These are phyloP conservation scores for Phytophthora hibernalis DNA, from an alignment of 352 stramenopile species.

Conservation along the genomic window DNA sequence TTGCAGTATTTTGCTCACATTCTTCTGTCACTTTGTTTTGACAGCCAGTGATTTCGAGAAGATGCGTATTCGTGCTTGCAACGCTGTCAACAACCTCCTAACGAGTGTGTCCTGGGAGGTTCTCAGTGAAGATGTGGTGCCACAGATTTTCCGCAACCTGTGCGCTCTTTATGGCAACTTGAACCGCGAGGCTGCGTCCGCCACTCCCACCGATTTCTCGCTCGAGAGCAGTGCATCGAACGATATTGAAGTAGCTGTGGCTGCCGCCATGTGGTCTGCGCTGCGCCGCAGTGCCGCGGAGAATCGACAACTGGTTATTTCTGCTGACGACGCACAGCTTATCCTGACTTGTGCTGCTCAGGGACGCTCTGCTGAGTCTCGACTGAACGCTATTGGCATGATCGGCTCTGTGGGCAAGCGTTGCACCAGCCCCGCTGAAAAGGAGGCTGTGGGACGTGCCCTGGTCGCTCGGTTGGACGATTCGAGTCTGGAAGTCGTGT, in stretches of 20 bases:
- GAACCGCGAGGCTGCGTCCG: slow-evolving; percentile 41
- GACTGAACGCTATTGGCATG: slow-evolving; percentile 80
- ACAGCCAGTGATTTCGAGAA: slow-evolving; percentile 74
- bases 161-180: slow-evolving; percentile 78
- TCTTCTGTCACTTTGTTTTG: slow-evolving; percentile 13
- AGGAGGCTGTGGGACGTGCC: slow-evolving; percentile 75
- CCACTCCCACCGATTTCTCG: slow-evolving; percentile 40
- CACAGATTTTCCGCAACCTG: slow-evolving; percentile 83
- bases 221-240: slow-evolving; percentile 52
- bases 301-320: slow-evolving; percentile 61
- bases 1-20: slow-evolving; percentile 11
- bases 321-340: slow-evolving; percentile 67
- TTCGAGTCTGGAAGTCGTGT: slow-evolving; percentile 79
- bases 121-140: slow-evolving; percentile 60
- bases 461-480: slow-evolving; percentile 68
- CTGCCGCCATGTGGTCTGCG: slow-evolving; percentile 75
- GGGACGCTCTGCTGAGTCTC: slow-evolving; percentile 68
- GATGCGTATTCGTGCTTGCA: slow-evolving; percentile 84
- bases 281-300: slow-evolving; percentile 66
- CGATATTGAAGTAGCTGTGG: slow-evolving; percentile 75
- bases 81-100: slow-evolving; percentile 86
- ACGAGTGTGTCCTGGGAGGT: slow-evolving; percentile 64
- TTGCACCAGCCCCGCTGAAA: slow-evolving; percentile 64
- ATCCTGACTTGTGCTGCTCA: slow-evolving; percentile 74
- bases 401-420: slow-evolving; percentile 82